Percentiles rank a stretch among this genome's conserved stretches.
Evolutionary conservation across 2,329 filamentous ascomycete species (phyloP).

Genomic region (Colletotrichum sp.): DNA sequence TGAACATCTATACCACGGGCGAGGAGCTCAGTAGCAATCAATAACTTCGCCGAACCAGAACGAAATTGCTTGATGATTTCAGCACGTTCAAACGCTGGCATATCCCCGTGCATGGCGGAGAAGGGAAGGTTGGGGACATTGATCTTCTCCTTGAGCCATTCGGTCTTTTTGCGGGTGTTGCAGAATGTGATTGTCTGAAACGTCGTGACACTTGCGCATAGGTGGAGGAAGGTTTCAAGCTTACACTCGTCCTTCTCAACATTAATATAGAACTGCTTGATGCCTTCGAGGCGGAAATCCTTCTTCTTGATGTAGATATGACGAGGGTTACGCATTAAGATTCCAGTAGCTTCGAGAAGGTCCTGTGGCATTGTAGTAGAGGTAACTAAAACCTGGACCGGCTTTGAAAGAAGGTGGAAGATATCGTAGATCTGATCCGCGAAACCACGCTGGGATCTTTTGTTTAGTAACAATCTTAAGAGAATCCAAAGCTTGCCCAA

Average conservation of each 20-base stretch:
- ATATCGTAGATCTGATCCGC: slow-evolving; percentile 99
- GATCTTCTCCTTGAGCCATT: slow-evolving; percentile 99
- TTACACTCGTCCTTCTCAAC: slow-evolving; percentile 99
- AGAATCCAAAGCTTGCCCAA: slow-evolving; percentile 8
- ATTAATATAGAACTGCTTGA: slow-evolving; percentile 99
- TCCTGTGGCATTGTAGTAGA: slow-evolving; percentile 99
- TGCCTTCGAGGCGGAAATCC: slow-evolving; percentile 98
- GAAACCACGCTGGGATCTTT: slow-evolving; percentile 78
- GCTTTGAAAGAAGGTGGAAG: slow-evolving; percentile 97
- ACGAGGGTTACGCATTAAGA: slow-evolving; percentile 99
- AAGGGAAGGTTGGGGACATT: slow-evolving; percentile 98
- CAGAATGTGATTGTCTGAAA: slow-evolving; percentile 99
- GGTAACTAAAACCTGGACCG: slow-evolving; percentile 96
- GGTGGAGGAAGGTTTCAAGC: slow-evolving; percentile 96
- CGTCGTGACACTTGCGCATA: slow-evolving; percentile 99
- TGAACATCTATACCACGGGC: slow-evolving; percentile 99
- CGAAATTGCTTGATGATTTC: slow-evolving; percentile 99
- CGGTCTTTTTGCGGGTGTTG: slow-evolving; percentile 99
- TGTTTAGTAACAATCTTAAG: slow-evolving; percentile 34
- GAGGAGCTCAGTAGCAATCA: slow-evolving; percentile 96
- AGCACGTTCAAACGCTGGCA: slow-evolving; percentile 97
- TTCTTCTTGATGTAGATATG: slow-evolving; percentile 99
- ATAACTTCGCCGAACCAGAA: slow-evolving; percentile 95
- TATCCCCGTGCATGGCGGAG: slow-evolving; percentile 99
- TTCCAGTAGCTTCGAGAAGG: slow-evolving; percentile 98